These are phyloP conservation scores for Magnaporthiopsis rhizophila DNA, from an alignment of 2,329 filamentous ascomycete genomes.

Conservation along the genomic window DNA sequence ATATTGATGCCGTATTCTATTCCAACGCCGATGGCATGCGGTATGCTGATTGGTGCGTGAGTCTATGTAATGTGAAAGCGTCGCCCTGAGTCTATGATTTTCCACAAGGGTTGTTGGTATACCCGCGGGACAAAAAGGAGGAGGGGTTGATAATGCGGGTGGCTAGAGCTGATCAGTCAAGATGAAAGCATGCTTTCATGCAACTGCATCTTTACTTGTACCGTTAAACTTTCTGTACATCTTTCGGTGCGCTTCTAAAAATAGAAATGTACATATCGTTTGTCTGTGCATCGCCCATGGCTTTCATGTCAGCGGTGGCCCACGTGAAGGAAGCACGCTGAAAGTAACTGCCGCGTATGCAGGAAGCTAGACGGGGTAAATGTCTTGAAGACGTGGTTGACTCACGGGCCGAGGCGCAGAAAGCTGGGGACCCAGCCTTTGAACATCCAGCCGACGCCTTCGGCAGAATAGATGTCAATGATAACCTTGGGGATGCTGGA, in stretches of 20 bases:
- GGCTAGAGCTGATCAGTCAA: background rate
- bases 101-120: background rate
- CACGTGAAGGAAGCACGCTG: background rate
- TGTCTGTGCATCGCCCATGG: slow-evolving; percentile 38
- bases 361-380: too few species aligned
- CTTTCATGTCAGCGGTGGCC: background rate
- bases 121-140: background rate
- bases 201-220: background rate
- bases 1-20: background rate
- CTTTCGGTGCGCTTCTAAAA: slow-evolving; percentile 80
- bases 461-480: slow-evolving; percentile 57
- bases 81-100: slow-evolving; percentile 9
- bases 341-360: background rate
- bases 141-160: background rate
- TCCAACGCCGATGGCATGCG: background rate
- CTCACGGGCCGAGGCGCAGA: slow-evolving; percentile 55
- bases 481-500: slow-evolving; percentile 52
- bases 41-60: background rate
- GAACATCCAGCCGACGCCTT: slow-evolving; percentile 78
- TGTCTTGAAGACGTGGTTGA: slow-evolving; percentile 12
- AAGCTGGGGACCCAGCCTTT: slow-evolving; percentile 82
- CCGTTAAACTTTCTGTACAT: slow-evolving; percentile 53
- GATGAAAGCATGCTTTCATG: background rate
- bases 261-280: slow-evolving; percentile 80
- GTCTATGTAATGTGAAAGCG: slow-evolving; percentile 1